These are phyloP conservation scores for Teratosphaeria epicoccoides DNA, from an alignment of 2,329 filamentous ascomycete genomes.

Conservation along the genomic window DNA sequence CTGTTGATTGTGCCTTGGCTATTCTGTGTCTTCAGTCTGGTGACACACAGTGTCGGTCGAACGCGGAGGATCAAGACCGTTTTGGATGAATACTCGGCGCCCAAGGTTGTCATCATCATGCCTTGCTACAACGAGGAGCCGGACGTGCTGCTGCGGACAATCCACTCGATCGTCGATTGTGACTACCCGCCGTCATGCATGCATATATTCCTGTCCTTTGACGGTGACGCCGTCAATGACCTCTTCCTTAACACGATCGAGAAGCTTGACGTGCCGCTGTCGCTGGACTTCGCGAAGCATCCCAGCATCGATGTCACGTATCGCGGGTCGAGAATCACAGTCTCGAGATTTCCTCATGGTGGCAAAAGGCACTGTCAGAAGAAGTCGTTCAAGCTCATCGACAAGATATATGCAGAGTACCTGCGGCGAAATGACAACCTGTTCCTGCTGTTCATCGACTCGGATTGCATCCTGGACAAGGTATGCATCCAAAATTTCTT, in stretches of 20 bases:
- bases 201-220: conserved; percentile 91
- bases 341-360: conserved; percentile 85
- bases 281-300: conserved; percentile 54
- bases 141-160: conserved; percentile 68
- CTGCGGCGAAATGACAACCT: conserved; percentile 79
- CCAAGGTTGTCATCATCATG: conserved; percentile 94
- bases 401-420: conserved; percentile 83
- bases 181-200: conserved; percentile 89
- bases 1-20: conserved; percentile 84
- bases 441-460: conserved; percentile 95
- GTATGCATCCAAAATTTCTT: conserved; percentile 95
- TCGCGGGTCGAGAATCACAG: conserved; percentile 69
- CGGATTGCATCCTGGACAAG: conserved; percentile 85
- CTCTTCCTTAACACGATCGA: conserved; percentile 79
- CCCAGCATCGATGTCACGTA: conserved; percentile 89
- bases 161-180: conserved; percentile 86
- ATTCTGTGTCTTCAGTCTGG: conserved; percentile 82
- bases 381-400: conserved; percentile 81
- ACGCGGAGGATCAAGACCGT: conserved; percentile 72
- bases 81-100: conserved; percentile 73
- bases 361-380: conserved; percentile 94
- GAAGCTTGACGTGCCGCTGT: conserved; percentile 69
- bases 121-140: conserved; percentile 91
- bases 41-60: conserved; percentile 75
- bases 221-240: conserved; percentile 81